These are phyloP conservation scores for Nicotiana undulata DNA, from an alignment of 257 asterid species.

Conservation along the genomic window DNA sequence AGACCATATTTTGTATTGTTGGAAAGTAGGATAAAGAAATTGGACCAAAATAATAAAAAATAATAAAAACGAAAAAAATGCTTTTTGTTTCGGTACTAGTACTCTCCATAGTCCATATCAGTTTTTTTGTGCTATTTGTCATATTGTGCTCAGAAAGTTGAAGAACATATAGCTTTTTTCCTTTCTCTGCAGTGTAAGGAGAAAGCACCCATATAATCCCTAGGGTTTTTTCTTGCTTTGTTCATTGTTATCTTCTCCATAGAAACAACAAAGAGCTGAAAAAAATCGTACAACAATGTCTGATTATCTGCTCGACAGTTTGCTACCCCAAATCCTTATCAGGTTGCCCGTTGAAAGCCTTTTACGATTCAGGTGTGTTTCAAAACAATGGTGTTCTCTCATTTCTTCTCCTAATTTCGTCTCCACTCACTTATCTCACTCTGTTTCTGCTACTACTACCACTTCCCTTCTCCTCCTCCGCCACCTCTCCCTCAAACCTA, in stretches of 20 bases:
- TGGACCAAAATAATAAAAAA: too few relatives aligned
- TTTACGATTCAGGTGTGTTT: constrained; percentile 15
- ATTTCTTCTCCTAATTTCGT: constrained; percentile 9
- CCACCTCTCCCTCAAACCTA: background rate
- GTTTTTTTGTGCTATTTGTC: too few relatives aligned
- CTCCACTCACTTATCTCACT: background rate
- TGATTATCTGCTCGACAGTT: constrained; percentile 4
- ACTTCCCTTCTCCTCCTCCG: background rate
- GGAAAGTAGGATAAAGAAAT: background rate
- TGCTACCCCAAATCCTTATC: background rate
- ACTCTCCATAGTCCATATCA: too few relatives aligned
- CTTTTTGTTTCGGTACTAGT: too few relatives aligned
- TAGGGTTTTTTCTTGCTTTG: background rate
- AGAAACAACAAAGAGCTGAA: background rate
- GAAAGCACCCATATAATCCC: background rate
- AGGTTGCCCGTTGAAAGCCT: constrained; percentile 12
- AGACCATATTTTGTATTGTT: too few relatives aligned
- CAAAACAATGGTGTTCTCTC: background rate
- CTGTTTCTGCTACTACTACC: background rate
- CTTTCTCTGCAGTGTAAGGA: too few relatives aligned
- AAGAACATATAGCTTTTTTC: too few relatives aligned
- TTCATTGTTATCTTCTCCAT: background rate
- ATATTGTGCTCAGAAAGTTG: too few relatives aligned
- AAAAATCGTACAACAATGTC: background rate
- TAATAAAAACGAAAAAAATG: too few relatives aligned